A percentile compares a stretch with the other conserved stretches of the same genome.
These are phyloP conservation scores for Rutstroemia sp. DNA, from an alignment of 2,329 filamentous ascomycete species.

Conservation along the genomic window DNA sequence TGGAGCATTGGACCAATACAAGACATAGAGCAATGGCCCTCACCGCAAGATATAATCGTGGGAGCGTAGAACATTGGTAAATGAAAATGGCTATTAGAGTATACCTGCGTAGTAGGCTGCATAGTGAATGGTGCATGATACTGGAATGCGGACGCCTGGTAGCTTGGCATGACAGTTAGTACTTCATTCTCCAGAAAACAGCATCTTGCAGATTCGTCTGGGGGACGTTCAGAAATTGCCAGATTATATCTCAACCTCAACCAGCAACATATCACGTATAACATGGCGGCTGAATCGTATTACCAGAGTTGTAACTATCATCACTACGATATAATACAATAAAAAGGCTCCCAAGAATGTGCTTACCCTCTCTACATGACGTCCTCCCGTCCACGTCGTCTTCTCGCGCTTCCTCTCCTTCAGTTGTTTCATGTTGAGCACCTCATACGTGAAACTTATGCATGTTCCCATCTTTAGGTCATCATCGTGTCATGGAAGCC, in stretches of 20 bases:
- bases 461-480: conserved; percentile 59
- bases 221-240: conserved; percentile 38
- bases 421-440: not conserved
- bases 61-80: no score
- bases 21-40: not conserved
- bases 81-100: no score
- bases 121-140: no score
- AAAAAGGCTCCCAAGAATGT: not conserved
- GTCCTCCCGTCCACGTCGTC: not conserved
- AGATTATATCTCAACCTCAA: conserved; percentile 40
- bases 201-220: not conserved
- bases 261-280: conserved; percentile 32
- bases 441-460: no score
- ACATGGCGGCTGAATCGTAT: conserved; percentile 44
- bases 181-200: not conserved
- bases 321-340: conserved; percentile 15
- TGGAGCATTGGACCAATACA: not conserved
- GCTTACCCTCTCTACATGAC: not conserved
- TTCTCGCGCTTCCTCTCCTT: not conserved
- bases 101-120: no score
- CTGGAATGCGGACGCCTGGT: no score
- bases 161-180: conserved; percentile 1
- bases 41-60: no score
- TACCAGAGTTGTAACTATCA: conserved; percentile 38
- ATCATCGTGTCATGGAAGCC: conserved; percentile 60